Conservation (phyloP, 2,329 filamentous ascomycete species). For the Taxawa tesnikishii region DNA sequence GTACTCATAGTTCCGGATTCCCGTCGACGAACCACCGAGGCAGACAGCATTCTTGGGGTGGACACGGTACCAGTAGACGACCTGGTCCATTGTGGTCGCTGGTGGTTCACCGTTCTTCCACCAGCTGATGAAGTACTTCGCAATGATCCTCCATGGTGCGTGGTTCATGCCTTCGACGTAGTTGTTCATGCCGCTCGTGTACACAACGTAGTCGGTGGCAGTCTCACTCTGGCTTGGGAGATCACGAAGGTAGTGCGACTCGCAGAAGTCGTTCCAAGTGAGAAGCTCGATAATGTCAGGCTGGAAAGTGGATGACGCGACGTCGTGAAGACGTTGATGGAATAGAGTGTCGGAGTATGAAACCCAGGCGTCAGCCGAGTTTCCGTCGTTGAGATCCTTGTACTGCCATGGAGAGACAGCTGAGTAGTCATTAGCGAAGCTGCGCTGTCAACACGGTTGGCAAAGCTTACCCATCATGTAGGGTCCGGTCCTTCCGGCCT, state of each 20-base stretch:
- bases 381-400: conserved; percentile 25
- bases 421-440: conserved; percentile 10
- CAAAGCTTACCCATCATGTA: conserved; percentile 24
- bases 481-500: conserved; percentile 20
- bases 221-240: conserved; percentile 14
- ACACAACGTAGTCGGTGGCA: conserved; percentile 18
- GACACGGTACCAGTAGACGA: conserved; percentile 26
- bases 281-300: conserved; percentile 27
- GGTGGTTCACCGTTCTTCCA: conserved; percentile 22
- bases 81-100: conserved; percentile 20
- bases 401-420: conserved; percentile 27
- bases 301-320: conserved; percentile 10
- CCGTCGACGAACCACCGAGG: conserved; percentile 15
- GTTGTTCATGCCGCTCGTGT: conserved; percentile 18
- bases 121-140: conserved; percentile 24
- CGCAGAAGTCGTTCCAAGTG: conserved; percentile 27
- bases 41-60: conserved; percentile 23
- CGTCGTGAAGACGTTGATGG: conserved; percentile 14
- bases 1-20: conserved; percentile 19
- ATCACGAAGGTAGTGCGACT: conserved; percentile 27
- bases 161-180: conserved; percentile 25
- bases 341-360: conserved; percentile 26
- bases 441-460: too few species aligned
- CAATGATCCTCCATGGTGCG: conserved; percentile 24
- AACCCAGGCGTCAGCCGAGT: conserved; percentile 21